phyloP scores from a whole-genome alignment of 306 rosid species.

The Aeschynomene evenia region DNA sequence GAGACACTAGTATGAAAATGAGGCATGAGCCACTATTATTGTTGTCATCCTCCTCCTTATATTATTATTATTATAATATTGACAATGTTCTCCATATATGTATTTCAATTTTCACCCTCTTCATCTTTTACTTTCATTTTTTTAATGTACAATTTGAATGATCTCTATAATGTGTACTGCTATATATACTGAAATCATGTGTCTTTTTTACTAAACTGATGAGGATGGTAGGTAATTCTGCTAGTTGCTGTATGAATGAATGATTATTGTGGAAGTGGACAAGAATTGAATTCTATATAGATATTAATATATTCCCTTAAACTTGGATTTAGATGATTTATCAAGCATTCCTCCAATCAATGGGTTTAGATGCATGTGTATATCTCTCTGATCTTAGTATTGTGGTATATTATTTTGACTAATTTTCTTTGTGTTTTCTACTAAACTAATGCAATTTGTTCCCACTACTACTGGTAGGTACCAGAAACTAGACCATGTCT shows the following conservation, averaged over 20 bases:
- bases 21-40: conserved; percentile 11
- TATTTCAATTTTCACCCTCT: background rate
- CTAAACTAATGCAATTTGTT: background rate
- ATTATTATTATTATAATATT: conserved; percentile 29
- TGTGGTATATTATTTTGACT: background rate
- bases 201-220: background rate
- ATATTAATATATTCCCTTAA: background rate
- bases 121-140: background rate
- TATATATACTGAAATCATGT: conserved; percentile 2
- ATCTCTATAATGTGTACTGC: background rate
- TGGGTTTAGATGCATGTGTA: background rate
- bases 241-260: background rate
- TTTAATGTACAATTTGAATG: background rate
- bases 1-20: background rate
- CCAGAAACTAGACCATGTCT: background rate
- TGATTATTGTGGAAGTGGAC: conserved; percentile 23
- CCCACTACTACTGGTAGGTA: background rate
- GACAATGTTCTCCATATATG: background rate
- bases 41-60: conserved; percentile 14
- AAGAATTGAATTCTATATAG: background rate
- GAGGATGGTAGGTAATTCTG: background rate
- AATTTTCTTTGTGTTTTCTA: background rate
- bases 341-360: background rate
- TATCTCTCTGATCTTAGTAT: background rate
- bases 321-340: background rate